These are phyloP conservation scores for Nematocida ironsii DNA, from an alignment of 371 early-diverging fungal genomes.

Conservation along the genomic window DNA sequence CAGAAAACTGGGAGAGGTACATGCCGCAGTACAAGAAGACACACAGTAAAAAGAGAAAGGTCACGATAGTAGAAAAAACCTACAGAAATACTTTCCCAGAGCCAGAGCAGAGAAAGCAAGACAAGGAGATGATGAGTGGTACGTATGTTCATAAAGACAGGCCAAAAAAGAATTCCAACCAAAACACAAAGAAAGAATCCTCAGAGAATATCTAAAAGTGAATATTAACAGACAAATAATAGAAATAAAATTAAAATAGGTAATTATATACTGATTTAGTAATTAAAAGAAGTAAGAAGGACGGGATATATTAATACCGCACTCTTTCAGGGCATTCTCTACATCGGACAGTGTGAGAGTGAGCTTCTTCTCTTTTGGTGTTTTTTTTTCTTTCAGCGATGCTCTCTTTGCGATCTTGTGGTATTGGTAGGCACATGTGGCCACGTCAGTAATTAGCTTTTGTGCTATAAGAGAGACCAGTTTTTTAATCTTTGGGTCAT, in stretches of 20 bases:
- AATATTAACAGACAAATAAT: conserved; percentile 5
- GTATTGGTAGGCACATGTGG: conserved; percentile 67
- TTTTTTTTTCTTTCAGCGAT: conserved; percentile 70
- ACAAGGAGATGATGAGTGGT: conserved; percentile 60
- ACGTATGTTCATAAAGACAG: conserved; percentile 51
- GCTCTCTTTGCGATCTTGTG: conserved; percentile 70
- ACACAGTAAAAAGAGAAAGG: conserved; percentile 74
- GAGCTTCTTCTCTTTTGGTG: conserved; percentile 69
- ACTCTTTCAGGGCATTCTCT: conserved; percentile 70
- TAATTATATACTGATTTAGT: neutral
- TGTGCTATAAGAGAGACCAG: conserved; percentile 68
- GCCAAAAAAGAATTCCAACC: neutral
- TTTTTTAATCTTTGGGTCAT: conserved; percentile 70
- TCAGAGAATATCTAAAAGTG: neutral
- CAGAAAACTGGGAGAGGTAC: conserved; percentile 95
- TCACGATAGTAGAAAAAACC: conserved; percentile 11
- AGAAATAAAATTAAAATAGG: neutral
- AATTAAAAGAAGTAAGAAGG: conserved; percentile 69
- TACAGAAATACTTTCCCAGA: conserved; percentile 31
- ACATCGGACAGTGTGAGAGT: conserved; percentile 69
- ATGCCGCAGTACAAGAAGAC: conserved; percentile 91
- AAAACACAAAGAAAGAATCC: neutral
- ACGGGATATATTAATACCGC: conserved; percentile 68
- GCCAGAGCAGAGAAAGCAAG: conserved; percentile 52
- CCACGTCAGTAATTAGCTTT: conserved; percentile 70